These are phyloP conservation scores for Tanacetum coccineum DNA, from an alignment of 129 eudicot genomes.

Conservation along the genomic window DNA sequence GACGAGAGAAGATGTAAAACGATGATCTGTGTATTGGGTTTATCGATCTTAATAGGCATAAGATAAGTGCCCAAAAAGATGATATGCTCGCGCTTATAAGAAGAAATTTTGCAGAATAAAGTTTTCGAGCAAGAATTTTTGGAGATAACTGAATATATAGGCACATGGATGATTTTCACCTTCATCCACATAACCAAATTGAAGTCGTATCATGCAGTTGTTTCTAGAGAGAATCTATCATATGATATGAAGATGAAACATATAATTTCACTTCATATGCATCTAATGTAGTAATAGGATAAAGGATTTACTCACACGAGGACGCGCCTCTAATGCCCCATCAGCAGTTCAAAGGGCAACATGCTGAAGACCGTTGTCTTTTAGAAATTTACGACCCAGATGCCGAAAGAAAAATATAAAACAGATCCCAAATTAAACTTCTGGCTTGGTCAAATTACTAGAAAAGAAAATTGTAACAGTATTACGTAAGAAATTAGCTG, in stretches of 20 bases:
- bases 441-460: background rate
- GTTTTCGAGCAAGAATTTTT: too few relatives aligned
- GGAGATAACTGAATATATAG: too few relatives aligned
- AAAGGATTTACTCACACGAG: conserved; percentile 62
- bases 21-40: too few relatives aligned
- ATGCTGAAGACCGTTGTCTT: conserved; percentile 79
- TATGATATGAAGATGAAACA: background rate
- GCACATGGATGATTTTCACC: too few relatives aligned
- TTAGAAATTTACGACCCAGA: conserved; percentile 86
- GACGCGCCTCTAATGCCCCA: conserved; percentile 96
- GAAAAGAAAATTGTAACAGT: background rate
- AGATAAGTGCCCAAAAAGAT: too few relatives aligned
- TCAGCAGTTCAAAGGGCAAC: conserved; percentile 89
- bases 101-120: too few relatives aligned
- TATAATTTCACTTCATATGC: background rate
- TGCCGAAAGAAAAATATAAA: conserved; percentile 22
- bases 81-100: too few relatives aligned
- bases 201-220: background rate
- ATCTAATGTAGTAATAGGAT: background rate
- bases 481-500: conserved; percentile 41
- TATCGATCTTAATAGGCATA: too few relatives aligned
- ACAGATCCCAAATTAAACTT: conserved; percentile 1
- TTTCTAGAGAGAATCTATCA: conserved; percentile 4
- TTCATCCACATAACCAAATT: background rate
- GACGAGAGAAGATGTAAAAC: too few relatives aligned